A percentile compares a stretch with the other conserved stretches of the same genome.
phyloP scores from a whole-genome alignment of 2,329 filamentous ascomycete species.

The Achaetomium macrosporum region DNA sequence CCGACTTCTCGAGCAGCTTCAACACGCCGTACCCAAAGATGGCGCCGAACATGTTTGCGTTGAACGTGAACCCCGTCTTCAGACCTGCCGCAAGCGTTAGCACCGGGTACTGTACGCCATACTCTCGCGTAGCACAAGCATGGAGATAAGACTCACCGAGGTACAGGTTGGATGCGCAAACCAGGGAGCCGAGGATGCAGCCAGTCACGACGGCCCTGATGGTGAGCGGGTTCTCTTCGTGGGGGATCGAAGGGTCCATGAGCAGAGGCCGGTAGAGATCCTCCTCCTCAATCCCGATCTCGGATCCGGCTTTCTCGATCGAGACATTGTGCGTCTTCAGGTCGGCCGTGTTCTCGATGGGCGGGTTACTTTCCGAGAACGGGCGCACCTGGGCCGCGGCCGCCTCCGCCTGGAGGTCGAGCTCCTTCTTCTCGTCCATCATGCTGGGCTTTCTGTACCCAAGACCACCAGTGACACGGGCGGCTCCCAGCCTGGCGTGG shows the following conservation, averaged over 20 bases:
- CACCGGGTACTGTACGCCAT: background rate
- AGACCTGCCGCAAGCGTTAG: conserved; percentile 30
- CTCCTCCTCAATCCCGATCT: conserved; percentile 27
- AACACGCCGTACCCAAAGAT: conserved; percentile 53
- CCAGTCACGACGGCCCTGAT: conserved; percentile 47
- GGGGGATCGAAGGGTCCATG: conserved; percentile 31
- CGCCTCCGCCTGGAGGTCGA: conserved; percentile 15
- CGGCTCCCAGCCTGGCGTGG: conserved; percentile 3
- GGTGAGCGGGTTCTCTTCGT: conserved; percentile 41
- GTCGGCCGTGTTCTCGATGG: conserved; percentile 19
- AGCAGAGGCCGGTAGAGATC: conserved; percentile 37
- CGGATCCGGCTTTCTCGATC: conserved; percentile 27
- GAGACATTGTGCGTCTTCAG: conserved; percentile 22
- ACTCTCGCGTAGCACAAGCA: background rate
- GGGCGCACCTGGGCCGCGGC: conserved; percentile 19
- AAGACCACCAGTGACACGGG: conserved; percentile 1
- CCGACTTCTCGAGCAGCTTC: conserved; percentile 40
- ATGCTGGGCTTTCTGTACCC: background rate
- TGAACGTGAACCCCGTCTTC: conserved; percentile 42
- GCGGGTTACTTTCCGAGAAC: conserved; percentile 24
- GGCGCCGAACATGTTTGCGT: conserved; percentile 41
- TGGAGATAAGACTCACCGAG: conserved; percentile 41
- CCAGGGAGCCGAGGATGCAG: conserved; percentile 46
- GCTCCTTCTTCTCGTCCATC: conserved; percentile 23
- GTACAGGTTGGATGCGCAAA: conserved; percentile 54